Base-by-base conservation (phyloP, 2,329 filamentous ascomycete species). In the Pezicula carpinea region DNA sequence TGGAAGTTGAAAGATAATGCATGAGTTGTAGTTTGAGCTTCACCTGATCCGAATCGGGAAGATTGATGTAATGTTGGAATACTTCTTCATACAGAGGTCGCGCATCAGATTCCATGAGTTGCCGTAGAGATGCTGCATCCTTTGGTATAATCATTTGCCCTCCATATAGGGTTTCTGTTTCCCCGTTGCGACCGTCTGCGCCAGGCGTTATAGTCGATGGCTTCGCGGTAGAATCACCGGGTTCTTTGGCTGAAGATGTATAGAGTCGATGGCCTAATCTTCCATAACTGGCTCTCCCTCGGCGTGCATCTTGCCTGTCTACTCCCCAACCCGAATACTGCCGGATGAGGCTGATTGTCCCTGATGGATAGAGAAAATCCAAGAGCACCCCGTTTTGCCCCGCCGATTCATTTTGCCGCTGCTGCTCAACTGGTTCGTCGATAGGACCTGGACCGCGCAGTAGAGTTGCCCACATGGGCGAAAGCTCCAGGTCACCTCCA, bases 281-380 rank as follows among this genome's bases (percentile, higher is more conserved):
- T 15, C 51, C 52, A 33, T 56, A 29, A 10, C 52, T 48, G 10
- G 41, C 13, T 40, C 47, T 53, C 8, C 34, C 23, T 41, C 54
- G 46, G 44, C 54, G 53, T 14, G 52, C 44, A 39, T 59, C 56
- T 46, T 56, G 52, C 42, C 52, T 60, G 38, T 61, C 58, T 15
- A 50, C 7, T 4, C 53, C 53, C 56, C 55, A 57, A 6, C 46
- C 49, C 22, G 61, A 58, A 40, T 52, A 59, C 41, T 62, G 58
- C 35, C 63, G 60, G 39, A 70, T 53, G 44, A 67, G 60, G 17
- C 59, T 62, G 10, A 67, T 53, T 19, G 67, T 66, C n/a, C 63
- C 60, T 39, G 61, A 53, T 29, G 69, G 69, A 47, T 70, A 70
- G 39, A 71, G 50, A 53, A 71, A 70, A 45, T 68, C 68, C 39